phyloP scores from a whole-genome alignment of 805 yeast species.

The Wickerhamiella parazyma region DNA sequence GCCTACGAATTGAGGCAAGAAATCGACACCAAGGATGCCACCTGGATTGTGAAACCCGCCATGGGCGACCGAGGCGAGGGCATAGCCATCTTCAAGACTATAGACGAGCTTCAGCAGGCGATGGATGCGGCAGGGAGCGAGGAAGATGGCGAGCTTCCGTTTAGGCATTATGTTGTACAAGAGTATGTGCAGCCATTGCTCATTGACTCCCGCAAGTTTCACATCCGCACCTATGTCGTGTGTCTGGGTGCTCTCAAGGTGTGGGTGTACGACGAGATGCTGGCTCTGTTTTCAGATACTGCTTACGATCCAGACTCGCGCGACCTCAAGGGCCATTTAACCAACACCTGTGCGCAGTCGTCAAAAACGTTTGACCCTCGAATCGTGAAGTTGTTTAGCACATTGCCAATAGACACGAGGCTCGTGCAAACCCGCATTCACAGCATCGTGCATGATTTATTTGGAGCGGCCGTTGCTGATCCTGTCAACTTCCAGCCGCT shows the following conservation, averaged over 20 bases:
- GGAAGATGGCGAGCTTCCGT: slow-evolving; percentile 40
- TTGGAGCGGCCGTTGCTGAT: slow-evolving; percentile 75
- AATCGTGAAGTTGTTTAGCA: slow-evolving; percentile 52
- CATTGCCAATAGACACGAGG: slow-evolving; percentile 32
- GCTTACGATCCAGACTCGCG: slow-evolving; percentile 30
- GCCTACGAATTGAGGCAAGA: slow-evolving; percentile 78
- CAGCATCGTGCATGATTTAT: slow-evolving; percentile 52
- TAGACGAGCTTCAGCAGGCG: slow-evolving; percentile 66
- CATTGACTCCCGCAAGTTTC: slow-evolving; percentile 66
- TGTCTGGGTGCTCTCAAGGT: slow-evolving; percentile 64
- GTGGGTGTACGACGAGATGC: slow-evolving; percentile 64
- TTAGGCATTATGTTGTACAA: slow-evolving; percentile 85
- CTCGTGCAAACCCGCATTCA: slow-evolving; percentile 33
- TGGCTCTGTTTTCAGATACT: slow-evolving; percentile 64
- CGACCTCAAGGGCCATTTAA: slow-evolving; percentile 66
- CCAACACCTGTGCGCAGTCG: slow-evolving; percentile 80
- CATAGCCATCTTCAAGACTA: slow-evolving; percentile 62
- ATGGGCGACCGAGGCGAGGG: slow-evolving; percentile 98
- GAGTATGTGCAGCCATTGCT: slow-evolving; percentile 66
- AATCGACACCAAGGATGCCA: slow-evolving; percentile 43
- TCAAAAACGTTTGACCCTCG: slow-evolving; percentile 29
- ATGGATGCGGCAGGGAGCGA: slow-evolving; percentile 80
- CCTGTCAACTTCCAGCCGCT: slow-evolving; percentile 76
- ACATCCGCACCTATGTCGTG: slow-evolving; percentile 71
- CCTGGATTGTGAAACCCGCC: slow-evolving; percentile 89